Evolutionary conservation across 1,284 basidiomycete genomes (phyloP), one percentile per base, ranked within the genome.

Genomic region (Cryptococcus floricola): DNA sequence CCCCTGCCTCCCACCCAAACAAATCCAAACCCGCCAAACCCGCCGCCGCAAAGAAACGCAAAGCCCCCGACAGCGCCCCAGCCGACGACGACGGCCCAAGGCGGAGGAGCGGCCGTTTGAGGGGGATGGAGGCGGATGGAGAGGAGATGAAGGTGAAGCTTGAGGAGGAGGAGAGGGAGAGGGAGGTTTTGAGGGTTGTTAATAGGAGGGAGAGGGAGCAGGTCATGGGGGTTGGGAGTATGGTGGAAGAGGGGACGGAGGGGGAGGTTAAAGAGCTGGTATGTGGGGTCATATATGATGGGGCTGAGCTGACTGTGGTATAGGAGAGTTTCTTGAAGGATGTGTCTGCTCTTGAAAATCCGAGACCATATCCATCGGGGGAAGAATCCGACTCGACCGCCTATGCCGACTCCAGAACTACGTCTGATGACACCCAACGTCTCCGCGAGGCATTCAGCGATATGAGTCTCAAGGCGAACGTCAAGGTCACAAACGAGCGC

Each of bases 401-500:
- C 0, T 70, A 68, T 46, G 60, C 65, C 18, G 65, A 69, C 38
- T 31, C 44, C 37, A 54, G 57, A 16, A 41, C 48, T 3, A 47
- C 50, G 50, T 56, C 62, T 1, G 57, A 57, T 14, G 71, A 70
- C 27, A 61, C 71, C 3, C 27, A 56, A 38, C 52, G 66, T 3
- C 58, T 75, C 10, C 69, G 69, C 49, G 53, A 52, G 0, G 62
- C 60, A 4, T 76, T 77, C 57, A 64, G 61, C 44, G 57, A 61
- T 23, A 71, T 76, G 66, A 58, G 59, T 7, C 61, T 77, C 8
- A 59, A 63, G n/a, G 72, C 69, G 7, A 74, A 74, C 51, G 62
- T 63, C 9, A 76, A 77, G 56, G 72, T 79, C 49, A 77, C 75
- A 13, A 65, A 67, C 1, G 79, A 80, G 39, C 67, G 79, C 16